These are phyloP conservation scores for Blastomyces gilchristii DNA, from an alignment of 2,329 filamentous ascomycete genomes.

Conservation along the genomic window DNA sequence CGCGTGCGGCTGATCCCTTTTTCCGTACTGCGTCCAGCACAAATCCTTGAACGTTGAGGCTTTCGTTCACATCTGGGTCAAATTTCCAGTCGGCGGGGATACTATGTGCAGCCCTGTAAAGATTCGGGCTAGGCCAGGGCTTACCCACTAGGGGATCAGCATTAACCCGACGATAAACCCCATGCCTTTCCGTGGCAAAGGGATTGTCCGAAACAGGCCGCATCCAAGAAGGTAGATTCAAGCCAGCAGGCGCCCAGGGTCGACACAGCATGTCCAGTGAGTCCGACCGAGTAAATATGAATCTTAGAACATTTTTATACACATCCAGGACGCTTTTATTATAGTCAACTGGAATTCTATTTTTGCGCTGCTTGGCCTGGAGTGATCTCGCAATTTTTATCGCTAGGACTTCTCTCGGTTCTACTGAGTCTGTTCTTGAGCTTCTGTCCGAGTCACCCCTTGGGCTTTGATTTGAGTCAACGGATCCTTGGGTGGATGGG, in stretches of 20 bases:
- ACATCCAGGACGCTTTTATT: conserved; percentile 1
- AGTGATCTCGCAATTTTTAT: not conserved
- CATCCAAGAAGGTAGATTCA: not conserved
- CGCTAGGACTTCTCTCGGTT: not conserved
- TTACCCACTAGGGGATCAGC: not conserved
- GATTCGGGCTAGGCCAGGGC: conserved; percentile 2
- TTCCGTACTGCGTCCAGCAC: not conserved
- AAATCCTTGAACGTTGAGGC: not conserved
- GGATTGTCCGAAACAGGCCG: not conserved
- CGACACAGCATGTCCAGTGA: conserved; percentile 2
- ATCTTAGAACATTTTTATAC: not conserved
- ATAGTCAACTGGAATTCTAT: conserved; percentile 2
- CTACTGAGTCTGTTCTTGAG: not conserved
- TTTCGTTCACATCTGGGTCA: not conserved
- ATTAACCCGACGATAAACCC: conserved; percentile 1
- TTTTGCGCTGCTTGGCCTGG: not conserved
- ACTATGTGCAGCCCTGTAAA: not conserved
- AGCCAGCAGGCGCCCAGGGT: not conserved
- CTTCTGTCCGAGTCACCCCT: not conserved
- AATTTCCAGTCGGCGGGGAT: not conserved
- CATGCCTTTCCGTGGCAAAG: not conserved
- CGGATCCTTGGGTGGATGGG: not conserved
- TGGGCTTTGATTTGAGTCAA: not conserved
- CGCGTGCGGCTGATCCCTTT: conserved; percentile 1
- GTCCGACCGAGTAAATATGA: not conserved